phyloP scores from a whole-genome alignment of 495 filamentous ascomycete genomes.

The Podospora bellae-mahoneyi region DNA sequence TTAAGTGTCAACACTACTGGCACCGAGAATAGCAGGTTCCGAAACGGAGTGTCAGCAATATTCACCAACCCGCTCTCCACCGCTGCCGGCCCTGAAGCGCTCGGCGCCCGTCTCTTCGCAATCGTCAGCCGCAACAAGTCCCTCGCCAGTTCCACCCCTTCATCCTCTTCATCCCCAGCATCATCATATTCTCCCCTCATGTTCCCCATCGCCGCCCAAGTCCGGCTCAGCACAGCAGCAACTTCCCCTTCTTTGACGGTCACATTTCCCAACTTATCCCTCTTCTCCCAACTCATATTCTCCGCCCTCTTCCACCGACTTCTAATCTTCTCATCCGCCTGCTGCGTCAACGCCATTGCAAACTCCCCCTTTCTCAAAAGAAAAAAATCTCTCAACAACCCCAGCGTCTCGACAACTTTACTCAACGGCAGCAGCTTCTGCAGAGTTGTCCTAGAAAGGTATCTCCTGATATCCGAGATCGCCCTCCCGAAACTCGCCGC shows the following conservation, averaged over 20 bases:
- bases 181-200: constrained; percentile 67
- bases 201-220: constrained; percentile 73
- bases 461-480: constrained; percentile 72
- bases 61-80: constrained; percentile 23
- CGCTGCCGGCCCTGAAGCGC: constrained; percentile 26
- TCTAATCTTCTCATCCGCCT: constrained; percentile 73
- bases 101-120: constrained; percentile 37
- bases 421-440: constrained; percentile 73
- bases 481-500: constrained; percentile 63
- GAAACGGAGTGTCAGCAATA: constrained; percentile 57
- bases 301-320: constrained; percentile 53
- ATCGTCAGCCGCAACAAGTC: constrained; percentile 70
- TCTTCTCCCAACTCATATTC: constrained; percentile 52
- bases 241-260: constrained; percentile 86
- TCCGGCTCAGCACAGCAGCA: constrained; percentile 63
- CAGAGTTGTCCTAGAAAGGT: constrained; percentile 74
- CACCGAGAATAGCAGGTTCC: constrained; percentile 76
- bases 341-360: constrained; percentile 74
- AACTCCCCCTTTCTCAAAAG: constrained; percentile 88
- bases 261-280: constrained; percentile 50
- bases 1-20: constrained; percentile 68
- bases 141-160: constrained; percentile 76
- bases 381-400: constrained; percentile 79
- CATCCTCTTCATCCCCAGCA: constrained; percentile 70
- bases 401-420: constrained; percentile 71